These are phyloP conservation scores for Pseudocercospora macadamiae DNA, from an alignment of 2,329 filamentous ascomycete genomes.

Conservation along the genomic window DNA sequence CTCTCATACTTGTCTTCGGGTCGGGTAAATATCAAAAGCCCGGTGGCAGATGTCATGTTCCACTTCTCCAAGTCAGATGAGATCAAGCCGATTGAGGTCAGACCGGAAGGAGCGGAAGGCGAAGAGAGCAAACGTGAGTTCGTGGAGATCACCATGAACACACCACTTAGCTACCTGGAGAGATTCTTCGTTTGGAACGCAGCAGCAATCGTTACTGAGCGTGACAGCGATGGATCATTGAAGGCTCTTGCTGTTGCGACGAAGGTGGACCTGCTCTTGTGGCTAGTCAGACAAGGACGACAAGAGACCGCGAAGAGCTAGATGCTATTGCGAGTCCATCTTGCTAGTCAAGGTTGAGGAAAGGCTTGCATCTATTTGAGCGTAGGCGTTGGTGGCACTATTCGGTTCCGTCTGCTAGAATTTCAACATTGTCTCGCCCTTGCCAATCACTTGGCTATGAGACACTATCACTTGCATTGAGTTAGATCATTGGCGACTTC, in stretches of 20 bases:
- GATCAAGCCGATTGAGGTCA: conserved; percentile 83
- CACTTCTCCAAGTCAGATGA: conserved; percentile 87
- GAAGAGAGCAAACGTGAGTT: conserved; percentile 64
- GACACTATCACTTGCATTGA: no score
- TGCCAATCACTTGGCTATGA: background rate
- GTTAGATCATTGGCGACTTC: no score
- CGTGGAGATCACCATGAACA: conserved; percentile 92
- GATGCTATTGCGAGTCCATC: background rate
- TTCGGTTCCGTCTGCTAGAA: background rate
- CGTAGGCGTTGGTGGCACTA: conserved; percentile 1
- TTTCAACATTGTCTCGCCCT: background rate
- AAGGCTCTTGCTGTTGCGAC: conserved; percentile 91
- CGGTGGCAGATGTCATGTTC: conserved; percentile 92
- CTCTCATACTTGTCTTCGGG: conserved; percentile 86
- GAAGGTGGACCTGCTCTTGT: conserved; percentile 92
- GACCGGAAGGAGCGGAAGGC: conserved; percentile 53
- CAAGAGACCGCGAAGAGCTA: conserved; percentile 12
- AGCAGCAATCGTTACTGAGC: conserved; percentile 90
- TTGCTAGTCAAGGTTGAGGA: no score
- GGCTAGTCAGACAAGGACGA: conserved; percentile 73
- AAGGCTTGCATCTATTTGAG: no score
- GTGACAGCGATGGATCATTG: conserved; percentile 55
- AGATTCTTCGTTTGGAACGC: conserved; percentile 98
- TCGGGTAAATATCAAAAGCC: conserved; percentile 72
- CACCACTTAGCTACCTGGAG: conserved; percentile 78